These are phyloP conservation scores for Lavandula angustifolia DNA, from an alignment of 257 asterid genomes.

Conservation along the genomic window DNA sequence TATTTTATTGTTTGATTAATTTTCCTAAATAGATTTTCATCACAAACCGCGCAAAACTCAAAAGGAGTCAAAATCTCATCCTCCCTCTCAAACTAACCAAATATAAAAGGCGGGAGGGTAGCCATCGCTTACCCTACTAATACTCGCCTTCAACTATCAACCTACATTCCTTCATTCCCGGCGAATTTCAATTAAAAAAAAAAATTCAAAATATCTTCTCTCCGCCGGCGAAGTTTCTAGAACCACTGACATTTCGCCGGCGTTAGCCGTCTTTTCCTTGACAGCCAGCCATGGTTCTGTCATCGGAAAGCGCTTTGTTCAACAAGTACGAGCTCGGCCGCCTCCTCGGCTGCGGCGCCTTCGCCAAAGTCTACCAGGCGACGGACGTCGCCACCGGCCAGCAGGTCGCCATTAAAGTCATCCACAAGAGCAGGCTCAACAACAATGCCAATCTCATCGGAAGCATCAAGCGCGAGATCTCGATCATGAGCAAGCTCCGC, in stretches of 20 bases:
- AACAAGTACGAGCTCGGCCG: conserved; percentile 46
- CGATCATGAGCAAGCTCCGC: conserved; percentile 40
- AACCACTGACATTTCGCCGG: too few species aligned
- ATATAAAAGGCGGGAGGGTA: background rate
- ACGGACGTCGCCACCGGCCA: conserved; percentile 37
- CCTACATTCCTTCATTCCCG: conserved; percentile 13
- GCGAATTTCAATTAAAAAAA: background rate
- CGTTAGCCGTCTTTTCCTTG: background rate
- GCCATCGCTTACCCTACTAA: background rate
- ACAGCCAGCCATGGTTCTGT: conserved; percentile 27
- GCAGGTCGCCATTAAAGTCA: conserved; percentile 46
- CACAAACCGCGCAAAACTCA: too few species aligned
- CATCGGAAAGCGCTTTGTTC: conserved; percentile 38
- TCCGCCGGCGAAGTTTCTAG: too few species aligned
- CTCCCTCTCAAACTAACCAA: conserved; percentile 1
- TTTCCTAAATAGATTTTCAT: too few species aligned
- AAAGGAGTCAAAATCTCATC: background rate
- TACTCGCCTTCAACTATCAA: background rate
- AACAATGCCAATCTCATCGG: conserved; percentile 31
- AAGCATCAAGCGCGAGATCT: conserved; percentile 44
- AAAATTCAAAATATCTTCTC: background rate
- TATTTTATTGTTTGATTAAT: too few species aligned
- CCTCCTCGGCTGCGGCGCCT: conserved; percentile 49
- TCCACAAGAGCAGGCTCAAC: conserved; percentile 39
- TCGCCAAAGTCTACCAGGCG: conserved; percentile 48